Conservation (phyloP, 2,329 filamentous ascomycete genomes). For the Immersiporthe knoxdaviesiana region DNA sequence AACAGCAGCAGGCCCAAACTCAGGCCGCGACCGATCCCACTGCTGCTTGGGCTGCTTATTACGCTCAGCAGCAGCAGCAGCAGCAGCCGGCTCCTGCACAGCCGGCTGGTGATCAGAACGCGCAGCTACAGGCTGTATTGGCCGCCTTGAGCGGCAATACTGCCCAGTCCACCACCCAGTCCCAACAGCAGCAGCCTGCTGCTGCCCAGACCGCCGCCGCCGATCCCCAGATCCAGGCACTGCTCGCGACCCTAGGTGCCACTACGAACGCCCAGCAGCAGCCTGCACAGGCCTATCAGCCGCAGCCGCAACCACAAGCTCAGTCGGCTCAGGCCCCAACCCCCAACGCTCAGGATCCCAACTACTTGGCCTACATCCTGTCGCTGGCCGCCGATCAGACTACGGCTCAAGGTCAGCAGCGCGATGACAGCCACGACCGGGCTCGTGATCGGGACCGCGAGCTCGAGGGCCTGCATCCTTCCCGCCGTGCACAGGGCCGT, state of each 20-base stretch:
- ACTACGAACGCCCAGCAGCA: constrained; percentile 3
- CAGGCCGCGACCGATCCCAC: constrained; percentile 31
- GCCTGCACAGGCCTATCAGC: constrained; percentile 29
- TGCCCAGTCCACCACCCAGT: constrained; percentile 37
- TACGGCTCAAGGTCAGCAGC: constrained; percentile 26
- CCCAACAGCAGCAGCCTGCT: constrained; percentile 31
- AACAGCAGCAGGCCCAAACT: constrained; percentile 26
- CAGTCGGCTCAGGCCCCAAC: constrained; percentile 31
- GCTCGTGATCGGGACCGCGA: constrained; percentile 35
- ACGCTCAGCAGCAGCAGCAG: constrained; percentile 35
- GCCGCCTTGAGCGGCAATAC: constrained; percentile 32
- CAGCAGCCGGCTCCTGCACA: constrained; percentile 29
- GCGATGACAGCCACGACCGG: constrained; percentile 32
- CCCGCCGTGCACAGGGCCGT: constrained; percentile 34
- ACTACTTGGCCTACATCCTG: constrained; percentile 39
- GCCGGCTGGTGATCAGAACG: constrained; percentile 32
- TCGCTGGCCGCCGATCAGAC: constrained; percentile 29
- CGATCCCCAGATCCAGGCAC: constrained; percentile 48
- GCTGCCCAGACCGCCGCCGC: constrained; percentile 20
- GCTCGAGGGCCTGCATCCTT: constrained; percentile 36
- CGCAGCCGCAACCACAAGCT: constrained; percentile 26
- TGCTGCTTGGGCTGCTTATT: constrained; percentile 28
- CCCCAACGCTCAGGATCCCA: constrained; percentile 43
- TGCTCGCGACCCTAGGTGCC: constrained; percentile 45
- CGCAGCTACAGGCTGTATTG: constrained; percentile 35